Conservation (phyloP, 352 stramenopile species). For the Phytophthora colocasiae region DNA sequence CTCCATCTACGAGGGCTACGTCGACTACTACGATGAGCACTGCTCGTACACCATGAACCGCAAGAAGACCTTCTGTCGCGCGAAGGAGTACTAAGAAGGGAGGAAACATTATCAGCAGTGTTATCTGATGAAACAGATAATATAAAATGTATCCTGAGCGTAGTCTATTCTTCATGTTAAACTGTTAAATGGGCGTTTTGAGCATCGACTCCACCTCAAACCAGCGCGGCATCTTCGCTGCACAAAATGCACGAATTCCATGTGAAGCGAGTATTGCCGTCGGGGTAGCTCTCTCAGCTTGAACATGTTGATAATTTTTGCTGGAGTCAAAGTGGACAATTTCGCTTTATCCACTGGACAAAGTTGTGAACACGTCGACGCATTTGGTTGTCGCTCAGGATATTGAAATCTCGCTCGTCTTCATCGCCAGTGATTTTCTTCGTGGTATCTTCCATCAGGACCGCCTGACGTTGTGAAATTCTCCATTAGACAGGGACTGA, state of each 20-base stretch:
- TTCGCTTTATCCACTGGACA: background rate
- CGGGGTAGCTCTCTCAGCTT: background rate
- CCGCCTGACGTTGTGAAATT: background rate
- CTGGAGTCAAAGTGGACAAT: conserved; percentile 1
- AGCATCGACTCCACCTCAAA: background rate
- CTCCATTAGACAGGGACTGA: background rate
- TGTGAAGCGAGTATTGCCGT: background rate
- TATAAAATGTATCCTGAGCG: too few species aligned
- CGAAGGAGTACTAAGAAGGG: conserved; percentile 4
- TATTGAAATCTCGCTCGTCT: background rate
- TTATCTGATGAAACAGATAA: too few species aligned
- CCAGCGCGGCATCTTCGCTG: background rate
- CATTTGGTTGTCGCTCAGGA: background rate
- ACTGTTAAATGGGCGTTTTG: background rate
- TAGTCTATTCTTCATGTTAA: too few species aligned
- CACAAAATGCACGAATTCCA: background rate
- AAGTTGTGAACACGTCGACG: background rate
- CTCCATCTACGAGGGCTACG: conserved; percentile 24
- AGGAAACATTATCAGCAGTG: background rate
- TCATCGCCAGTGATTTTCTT: background rate
- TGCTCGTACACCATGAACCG: conserved; percentile 12
- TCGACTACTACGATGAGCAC: conserved; percentile 18
- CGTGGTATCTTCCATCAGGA: background rate
- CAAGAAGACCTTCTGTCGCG: conserved; percentile 11
- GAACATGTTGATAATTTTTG: background rate